Percentiles rank a stretch among this genome's conserved stretches.
phyloP scores from a whole-genome alignment of 768 basidiomycete genomes.

The Leucosporidium scottii region DNA sequence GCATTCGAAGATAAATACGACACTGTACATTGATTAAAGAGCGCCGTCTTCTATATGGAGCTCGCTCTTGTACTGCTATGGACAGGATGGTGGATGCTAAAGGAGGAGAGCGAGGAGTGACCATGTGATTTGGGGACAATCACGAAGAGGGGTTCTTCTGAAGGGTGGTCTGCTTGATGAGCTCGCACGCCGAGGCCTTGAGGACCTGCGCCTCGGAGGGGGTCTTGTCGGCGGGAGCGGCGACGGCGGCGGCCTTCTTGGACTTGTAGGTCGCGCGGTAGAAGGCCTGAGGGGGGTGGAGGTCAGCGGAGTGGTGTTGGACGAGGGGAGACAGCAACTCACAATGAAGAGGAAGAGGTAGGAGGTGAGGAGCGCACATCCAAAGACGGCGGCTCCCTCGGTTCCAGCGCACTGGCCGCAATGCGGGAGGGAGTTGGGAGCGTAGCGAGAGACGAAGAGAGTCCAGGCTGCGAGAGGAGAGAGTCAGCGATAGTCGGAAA shows the following conservation, averaged over 20 bases:
- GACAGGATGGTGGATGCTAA: no score
- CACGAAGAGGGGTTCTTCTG: no score
- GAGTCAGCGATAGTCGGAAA: conserved; percentile 19
- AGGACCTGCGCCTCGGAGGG: no score
- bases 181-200: no score
- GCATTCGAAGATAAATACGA: no score
- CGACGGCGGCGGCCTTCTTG: neutral
- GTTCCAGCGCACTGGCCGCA: conserved; percentile 80
- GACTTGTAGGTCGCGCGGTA: conserved; percentile 7
- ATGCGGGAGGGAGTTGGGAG: conserved; percentile 52
- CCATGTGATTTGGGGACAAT: no score
- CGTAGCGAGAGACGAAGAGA: conserved; percentile 63
- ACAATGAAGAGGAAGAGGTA: conserved; percentile 92
- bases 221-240: neutral
- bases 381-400: conserved; percentile 78
- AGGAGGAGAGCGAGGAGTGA: no score
- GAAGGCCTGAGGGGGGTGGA: neutral
- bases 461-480: conserved; percentile 54
- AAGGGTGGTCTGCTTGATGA: no score
- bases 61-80: no score
- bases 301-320: no score
- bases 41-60: no score
- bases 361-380: conserved; percentile 76
- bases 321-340: neutral
- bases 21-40: no score